Conservation (phyloP, 345 rosid species). For the Hibiscus tridactylites region DNA sequence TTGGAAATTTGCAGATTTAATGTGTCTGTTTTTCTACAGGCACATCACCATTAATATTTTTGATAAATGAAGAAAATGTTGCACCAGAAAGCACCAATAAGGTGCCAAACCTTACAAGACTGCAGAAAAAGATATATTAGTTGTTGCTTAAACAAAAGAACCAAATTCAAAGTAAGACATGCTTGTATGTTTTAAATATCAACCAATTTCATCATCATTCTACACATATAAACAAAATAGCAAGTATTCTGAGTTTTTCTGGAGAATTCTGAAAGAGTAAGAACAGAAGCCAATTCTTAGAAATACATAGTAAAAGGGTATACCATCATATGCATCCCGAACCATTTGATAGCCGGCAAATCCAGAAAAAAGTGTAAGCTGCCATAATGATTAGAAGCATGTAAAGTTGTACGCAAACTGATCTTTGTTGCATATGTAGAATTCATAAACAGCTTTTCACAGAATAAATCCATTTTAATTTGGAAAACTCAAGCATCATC, state of each 20-base stretch:
- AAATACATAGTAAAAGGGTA: constrained; percentile 5
- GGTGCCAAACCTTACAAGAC: not conserved
- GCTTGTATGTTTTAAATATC: not conserved
- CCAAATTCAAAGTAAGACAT: not conserved
- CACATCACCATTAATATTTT: not conserved
- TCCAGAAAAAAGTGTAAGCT: constrained; percentile 97
- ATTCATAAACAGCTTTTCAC: constrained; percentile 1
- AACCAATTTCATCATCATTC: not conserved
- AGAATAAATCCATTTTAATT: constrained; percentile 3
- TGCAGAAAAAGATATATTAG: not conserved
- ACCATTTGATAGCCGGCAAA: constrained; percentile 99
- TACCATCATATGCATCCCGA: constrained; percentile 95
- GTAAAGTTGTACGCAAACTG: constrained; percentile 6
- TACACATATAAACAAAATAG: not conserved
- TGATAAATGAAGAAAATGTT: constrained; percentile 1
- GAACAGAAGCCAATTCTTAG: not conserved
- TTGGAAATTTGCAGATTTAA: not conserved
- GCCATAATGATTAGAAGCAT: constrained; percentile 32
- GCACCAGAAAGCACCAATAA: not conserved
- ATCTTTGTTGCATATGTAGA: not conserved
- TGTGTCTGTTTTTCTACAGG: not conserved
- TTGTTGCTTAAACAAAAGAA: not conserved
- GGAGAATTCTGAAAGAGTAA: not conserved
- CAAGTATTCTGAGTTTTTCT: not conserved
- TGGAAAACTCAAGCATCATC: not conserved